Evolutionary conservation across 1,284 basidiomycete species (phyloP), one percentile per base, ranked within the genome.

Genomic region (Chondrostereum purpureum): DNA sequence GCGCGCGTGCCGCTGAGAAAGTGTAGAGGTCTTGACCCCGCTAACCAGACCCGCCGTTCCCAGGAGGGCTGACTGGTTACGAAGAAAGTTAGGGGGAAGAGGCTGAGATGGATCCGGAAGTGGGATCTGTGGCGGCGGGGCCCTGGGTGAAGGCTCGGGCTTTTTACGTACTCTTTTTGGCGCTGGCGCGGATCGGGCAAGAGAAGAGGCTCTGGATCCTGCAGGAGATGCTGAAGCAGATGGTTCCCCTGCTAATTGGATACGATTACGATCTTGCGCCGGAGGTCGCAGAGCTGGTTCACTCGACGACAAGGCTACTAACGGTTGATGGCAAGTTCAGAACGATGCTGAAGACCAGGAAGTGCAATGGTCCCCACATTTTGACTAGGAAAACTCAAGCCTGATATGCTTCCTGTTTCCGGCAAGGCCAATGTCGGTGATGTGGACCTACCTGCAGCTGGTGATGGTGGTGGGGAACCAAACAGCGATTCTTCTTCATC

Each of bases 331-430:
- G 82, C 72, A 70, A 80, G 74, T 88, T 88, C 82, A 88, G 83
- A 83, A 83, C 70, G 70, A 66, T 71, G 72, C 72, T 85, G 86
- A 84, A 83, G 85, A 80, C 85, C 85, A 87, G 84, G 83, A 86
- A 87, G 86, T 88, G 86, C 86, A 88, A 88, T 88, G 84, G 86
- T 83, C 85, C 85, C 86, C 85, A 89, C 86, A 77, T 89, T 88
- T 86, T 87, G 69, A 72, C 65, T 68, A 67, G 67, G 63, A 61
- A 56, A 63, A 63, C 62, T 60, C 54, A 60, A 57, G 58, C 66
- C 65, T 58, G 50, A 53, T 48, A 56, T 61, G 50, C 41, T 50
- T 47, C 53, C 53, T 45, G 60, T 54, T 54, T 69, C 66, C 55
- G 80, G 79, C 51, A 82, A 68, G 47, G 81, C 81, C 61, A 80